phyloP scores from a whole-genome alignment of 768 basidiomycete species.

The Russula sp. region DNA sequence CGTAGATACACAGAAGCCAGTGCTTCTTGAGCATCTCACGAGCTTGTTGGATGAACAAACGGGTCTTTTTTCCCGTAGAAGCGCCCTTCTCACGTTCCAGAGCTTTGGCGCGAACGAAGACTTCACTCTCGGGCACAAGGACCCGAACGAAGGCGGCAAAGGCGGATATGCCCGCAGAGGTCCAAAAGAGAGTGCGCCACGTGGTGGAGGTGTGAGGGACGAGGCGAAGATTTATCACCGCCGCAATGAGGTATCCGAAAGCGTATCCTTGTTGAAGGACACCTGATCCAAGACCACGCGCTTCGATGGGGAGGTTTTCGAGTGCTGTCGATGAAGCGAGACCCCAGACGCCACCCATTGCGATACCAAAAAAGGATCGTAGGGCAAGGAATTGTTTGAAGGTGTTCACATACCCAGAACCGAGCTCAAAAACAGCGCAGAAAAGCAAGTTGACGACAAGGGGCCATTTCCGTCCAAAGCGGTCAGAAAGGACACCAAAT shows the following conservation, averaged over 20 bases:
- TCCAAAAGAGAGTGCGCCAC: slow-evolving; percentile 86
- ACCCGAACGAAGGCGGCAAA: slow-evolving; percentile 68
- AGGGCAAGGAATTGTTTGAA: slow-evolving; percentile 81
- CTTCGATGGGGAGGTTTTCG: slow-evolving; percentile 84
- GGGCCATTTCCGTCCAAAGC: slow-evolving; percentile 94
- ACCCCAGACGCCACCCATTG: slow-evolving; percentile 92
- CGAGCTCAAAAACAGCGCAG: slow-evolving; percentile 72
- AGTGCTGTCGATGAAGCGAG: slow-evolving; percentile 77
- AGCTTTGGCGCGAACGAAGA: slow-evolving; percentile 65
- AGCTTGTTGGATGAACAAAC: slow-evolving; percentile 69
- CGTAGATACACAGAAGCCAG: slow-evolving; percentile 83
- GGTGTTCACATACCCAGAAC: slow-evolving; percentile 74
- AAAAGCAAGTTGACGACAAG: slow-evolving; percentile 72
- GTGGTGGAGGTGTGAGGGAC: slow-evolving; percentile 39
- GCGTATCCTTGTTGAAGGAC: slow-evolving; percentile 89
- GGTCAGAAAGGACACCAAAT: slow-evolving; percentile 81
- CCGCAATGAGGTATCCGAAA: slow-evolving; percentile 81
- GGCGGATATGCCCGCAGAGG: slow-evolving; percentile 63
- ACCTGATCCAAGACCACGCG: slow-evolving; percentile 84
- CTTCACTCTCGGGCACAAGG: slow-evolving; percentile 72
- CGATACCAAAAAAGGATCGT: slow-evolving; percentile 79
- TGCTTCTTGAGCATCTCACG: slow-evolving; percentile 75
- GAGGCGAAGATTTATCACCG: slow-evolving; percentile 73
- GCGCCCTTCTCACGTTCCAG: slow-evolving; percentile 46
- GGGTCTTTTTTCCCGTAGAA: slow-evolving; percentile 51